Evolutionary conservation across 306 rosid species (phyloP).

Genomic region (Castanea mollissima): DNA sequence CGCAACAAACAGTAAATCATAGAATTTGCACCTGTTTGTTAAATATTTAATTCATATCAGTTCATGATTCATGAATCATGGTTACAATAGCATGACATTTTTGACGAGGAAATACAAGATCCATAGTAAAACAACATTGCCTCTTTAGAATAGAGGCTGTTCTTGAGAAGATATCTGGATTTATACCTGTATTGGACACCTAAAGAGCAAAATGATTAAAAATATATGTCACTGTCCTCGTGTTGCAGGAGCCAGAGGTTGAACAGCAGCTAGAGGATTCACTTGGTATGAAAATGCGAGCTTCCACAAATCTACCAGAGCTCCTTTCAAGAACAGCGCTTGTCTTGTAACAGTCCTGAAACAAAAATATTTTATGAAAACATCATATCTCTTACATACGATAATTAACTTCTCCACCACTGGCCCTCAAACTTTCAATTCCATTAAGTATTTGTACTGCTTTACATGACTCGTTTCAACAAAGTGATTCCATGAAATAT

Average conservation of each 20-base stretch:
- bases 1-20: background rate
- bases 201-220: constrained; percentile 20
- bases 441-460: too few relatives aligned
- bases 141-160: background rate
- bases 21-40: background rate
- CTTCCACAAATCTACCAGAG: constrained; percentile 68
- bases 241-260: constrained; percentile 48
- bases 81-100: background rate
- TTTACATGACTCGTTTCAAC: too few relatives aligned
- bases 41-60: background rate
- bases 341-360: constrained; percentile 53
- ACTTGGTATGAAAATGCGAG: constrained; percentile 95
- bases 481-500: too few relatives aligned
- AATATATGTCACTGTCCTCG: constrained; percentile 32
- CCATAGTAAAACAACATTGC: background rate
- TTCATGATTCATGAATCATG: background rate
- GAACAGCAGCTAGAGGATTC: constrained; percentile 80
- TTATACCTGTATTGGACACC: constrained; percentile 4
- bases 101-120: constrained; percentile 5
- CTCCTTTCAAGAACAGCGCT: constrained; percentile 46
- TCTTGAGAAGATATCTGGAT: background rate
- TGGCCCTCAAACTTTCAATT: too few relatives aligned
- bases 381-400: too few relatives aligned
- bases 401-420: too few relatives aligned
- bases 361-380: background rate